Percentiles rank a stretch among this genome's conserved stretches.
Evolutionary conservation across 23 red algal genomes (phyloP).

Genomic region (Porphyridium purpureum): DNA sequence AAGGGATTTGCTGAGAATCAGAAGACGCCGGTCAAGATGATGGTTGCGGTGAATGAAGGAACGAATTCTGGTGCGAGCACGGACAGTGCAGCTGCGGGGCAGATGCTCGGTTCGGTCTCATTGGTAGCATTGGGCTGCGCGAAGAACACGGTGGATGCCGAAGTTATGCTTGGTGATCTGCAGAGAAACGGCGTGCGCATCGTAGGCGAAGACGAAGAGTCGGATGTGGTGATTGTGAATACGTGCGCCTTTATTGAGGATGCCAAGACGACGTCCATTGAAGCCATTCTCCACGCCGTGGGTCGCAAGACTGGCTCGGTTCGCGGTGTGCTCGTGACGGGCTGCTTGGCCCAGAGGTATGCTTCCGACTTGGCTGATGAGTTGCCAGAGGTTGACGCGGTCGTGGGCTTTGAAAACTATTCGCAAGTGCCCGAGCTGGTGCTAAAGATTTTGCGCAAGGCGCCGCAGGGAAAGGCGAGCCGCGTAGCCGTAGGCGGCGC

Average conservation of each 20-base stretch:
- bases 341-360: slow-evolving; percentile 90
- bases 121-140: slow-evolving; percentile 84
- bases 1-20: too few relatives aligned
- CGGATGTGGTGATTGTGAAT: slow-evolving; percentile 82
- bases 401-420: slow-evolving; percentile 91
- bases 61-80: neutral
- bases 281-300: slow-evolving; percentile 55
- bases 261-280: slow-evolving; percentile 59
- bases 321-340: slow-evolving; percentile 71
- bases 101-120: slow-evolving; percentile 19
- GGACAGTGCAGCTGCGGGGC: neutral
- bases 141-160: slow-evolving; percentile 96
- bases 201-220: slow-evolving; percentile 8
- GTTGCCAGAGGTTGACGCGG: slow-evolving; percentile 82
- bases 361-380: slow-evolving; percentile 62
- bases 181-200: slow-evolving; percentile 20
- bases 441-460: neutral
- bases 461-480: neutral
- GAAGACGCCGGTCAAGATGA: too few relatives aligned
- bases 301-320: slow-evolving; percentile 3
- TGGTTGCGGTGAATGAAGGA: too few relatives aligned
- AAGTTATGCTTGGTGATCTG: slow-evolving; percentile 80
- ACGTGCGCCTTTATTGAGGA: slow-evolving; percentile 96
- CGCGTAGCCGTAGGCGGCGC: slow-evolving; percentile 28
- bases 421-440: slow-evolving; percentile 40